Evolutionary conservation across 257 asterid genomes (phyloP), one percentile per base, ranked within the genome.

Genomic region (Ilex aquifolium): DNA sequence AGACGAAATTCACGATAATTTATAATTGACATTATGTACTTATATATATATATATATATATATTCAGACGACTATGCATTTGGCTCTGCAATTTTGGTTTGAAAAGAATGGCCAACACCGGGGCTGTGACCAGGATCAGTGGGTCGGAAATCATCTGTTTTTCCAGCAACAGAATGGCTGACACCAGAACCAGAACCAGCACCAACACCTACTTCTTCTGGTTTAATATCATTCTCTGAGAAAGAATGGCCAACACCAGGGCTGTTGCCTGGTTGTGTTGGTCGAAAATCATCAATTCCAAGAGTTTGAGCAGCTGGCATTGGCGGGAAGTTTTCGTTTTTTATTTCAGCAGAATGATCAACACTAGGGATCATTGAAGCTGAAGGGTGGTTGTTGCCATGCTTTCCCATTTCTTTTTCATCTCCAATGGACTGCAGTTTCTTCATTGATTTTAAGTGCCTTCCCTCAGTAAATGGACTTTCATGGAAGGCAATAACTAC

Each of bases 221-320:
- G 64, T 52, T 69, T 64, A 58, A 31, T 58, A 21, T 62, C 63
- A 66, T 44, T 5, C 61, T 58, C 69, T 10, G 49, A 42, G 64
- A 65, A 65, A 14, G 71, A 67, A 70, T 87, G 95, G n/a, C 90
- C 93, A 11, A 80, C 65, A 48, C 93, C 88, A 15, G 90, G 90
- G 67, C 95, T 87, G 66, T 82, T 75, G 59, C 95, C 92, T n/a
- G 84, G 87, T 54, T 69, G 51, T 5, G 86, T 82, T 7, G 83
- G 79, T 60, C 74, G 77, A 62, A 78, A 69, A 56, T 69, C 76
- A 30, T 65, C 48, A 15, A 62, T 17, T 61, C 69, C 62, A 17
- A 54, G 58, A 60, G 48, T 31, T 21, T 42, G 36, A 49, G 61
- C 10, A 62, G 66, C 40, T 51, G 62, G 17, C 53, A 54, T 55